Percentiles rank a stretch among this genome's conserved stretches.
phyloP scores from a whole-genome alignment of 2,329 filamentous ascomycete species.

The Diaporthe batatas region DNA sequence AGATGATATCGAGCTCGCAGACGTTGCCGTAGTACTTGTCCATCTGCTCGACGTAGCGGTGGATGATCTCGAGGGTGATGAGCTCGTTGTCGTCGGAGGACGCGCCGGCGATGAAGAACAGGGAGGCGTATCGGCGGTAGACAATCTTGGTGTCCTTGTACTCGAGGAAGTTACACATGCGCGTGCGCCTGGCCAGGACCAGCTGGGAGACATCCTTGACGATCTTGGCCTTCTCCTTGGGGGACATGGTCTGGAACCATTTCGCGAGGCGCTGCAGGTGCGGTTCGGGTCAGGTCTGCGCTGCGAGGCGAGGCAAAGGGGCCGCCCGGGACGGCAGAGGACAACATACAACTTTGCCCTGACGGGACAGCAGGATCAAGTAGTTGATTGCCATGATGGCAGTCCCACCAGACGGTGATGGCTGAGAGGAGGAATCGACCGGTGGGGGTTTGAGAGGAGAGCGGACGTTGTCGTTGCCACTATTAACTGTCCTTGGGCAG shows the following conservation, averaged over 20 bases:
- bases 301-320: slow-evolving; percentile 41
- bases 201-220: slow-evolving; percentile 99
- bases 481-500: slow-evolving; percentile 16
- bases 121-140: slow-evolving; percentile 96
- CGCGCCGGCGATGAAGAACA: slow-evolving; percentile 99
- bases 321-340: slow-evolving; percentile 56
- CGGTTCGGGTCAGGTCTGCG: slow-evolving; percentile 39
- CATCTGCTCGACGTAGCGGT: slow-evolving; percentile 99
- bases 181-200: slow-evolving; percentile 92
- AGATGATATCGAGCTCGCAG: slow-evolving; percentile 99
- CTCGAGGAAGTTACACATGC: slow-evolving; percentile 99
- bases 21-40: slow-evolving; percentile 99
- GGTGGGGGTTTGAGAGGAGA: neutral
- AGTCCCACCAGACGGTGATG: slow-evolving; percentile 38
- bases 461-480: slow-evolving; percentile 13
- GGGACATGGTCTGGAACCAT: slow-evolving; percentile 98
- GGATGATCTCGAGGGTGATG: slow-evolving; percentile 97
- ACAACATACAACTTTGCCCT: slow-evolving; percentile 95
- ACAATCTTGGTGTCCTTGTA: slow-evolving; percentile 99
- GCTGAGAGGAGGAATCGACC: neutral
- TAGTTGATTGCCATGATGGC: slow-evolving; percentile 72
- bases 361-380: slow-evolving; percentile 94
- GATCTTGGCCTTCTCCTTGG: slow-evolving; percentile 99
- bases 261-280: slow-evolving; percentile 88
- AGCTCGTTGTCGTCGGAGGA: slow-evolving; percentile 98